Evolutionary conservation across 1,284 basidiomycete species (phyloP), one percentile per base, ranked within the genome.

Genomic region (Heliocybe sulcata): DNA sequence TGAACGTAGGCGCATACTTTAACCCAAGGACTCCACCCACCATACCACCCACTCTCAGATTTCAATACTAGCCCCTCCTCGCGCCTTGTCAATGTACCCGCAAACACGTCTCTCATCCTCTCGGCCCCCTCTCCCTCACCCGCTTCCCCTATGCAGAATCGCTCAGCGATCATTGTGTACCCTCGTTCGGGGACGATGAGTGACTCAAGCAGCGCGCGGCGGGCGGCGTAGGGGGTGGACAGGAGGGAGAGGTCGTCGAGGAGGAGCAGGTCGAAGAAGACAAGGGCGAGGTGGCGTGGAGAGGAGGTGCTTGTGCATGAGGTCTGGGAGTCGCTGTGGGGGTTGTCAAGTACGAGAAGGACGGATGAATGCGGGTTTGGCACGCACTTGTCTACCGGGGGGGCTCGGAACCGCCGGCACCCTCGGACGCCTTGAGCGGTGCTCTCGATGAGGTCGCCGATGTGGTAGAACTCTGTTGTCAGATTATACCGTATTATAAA

Each of bases 191-290:
- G 63, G 0, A 63, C 61, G 20, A 93, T 71, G 4, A 82, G 58
- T 0, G 69, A 64, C 63, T 92, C 85, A 2, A 95, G 77, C 1
- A 80, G 63, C 9, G 65, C 62, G 22, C 90, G 79, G 3, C 93
- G 82, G 10, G 72, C 58, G 0, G 67, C 66, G 62, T 94, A 94
- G 0, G 83, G 66, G 2, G 65, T 64, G 1, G 73, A 68, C 6
- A 92, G 63, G 10, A 91, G 70, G 3, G 77, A 84, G 26, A 69
- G 58, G 12, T 72, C 80, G 59, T 93, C 80, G 0, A 92, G 68
- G 19, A 80, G 67, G 2, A 96, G 74, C 11, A 94, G 64, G 61
- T 94, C 93, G 63, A 94, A 95, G 73, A 92, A 94, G 2, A 90
- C 84, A 3, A 94, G 74, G 14, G 83, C 88, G 3, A 94, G 79